Evolutionary conservation across 2,329 filamentous ascomycete genomes (phyloP).

Genomic region (Aspergillus quadricinctus): DNA sequence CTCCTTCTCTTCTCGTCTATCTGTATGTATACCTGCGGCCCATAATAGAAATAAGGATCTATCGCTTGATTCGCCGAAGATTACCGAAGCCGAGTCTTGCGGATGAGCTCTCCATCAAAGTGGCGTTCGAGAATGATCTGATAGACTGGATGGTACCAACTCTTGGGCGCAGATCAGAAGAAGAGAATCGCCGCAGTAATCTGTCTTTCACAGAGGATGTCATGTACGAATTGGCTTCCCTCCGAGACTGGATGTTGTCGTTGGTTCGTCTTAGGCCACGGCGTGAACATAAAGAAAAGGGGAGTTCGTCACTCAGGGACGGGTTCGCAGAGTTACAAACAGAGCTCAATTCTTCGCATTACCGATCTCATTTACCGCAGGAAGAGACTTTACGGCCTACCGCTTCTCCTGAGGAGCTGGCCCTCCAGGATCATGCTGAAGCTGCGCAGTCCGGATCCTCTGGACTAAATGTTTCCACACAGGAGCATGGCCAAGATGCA

Average conservation of each 20-base stretch:
- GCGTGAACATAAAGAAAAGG: slow-evolving; percentile 11
- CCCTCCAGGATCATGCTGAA: slow-evolving; percentile 11
- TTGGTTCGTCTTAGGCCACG: slow-evolving; percentile 23
- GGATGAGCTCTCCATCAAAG: slow-evolving; percentile 39
- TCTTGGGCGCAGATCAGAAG: slow-evolving; percentile 36
- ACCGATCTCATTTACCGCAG: slow-evolving; percentile 10
- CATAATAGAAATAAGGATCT: slow-evolving; percentile 36
- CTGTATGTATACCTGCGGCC: slow-evolving; percentile 35
- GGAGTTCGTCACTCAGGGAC: slow-evolving; percentile 12
- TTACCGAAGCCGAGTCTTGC: slow-evolving; percentile 39
- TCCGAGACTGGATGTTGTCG: slow-evolving; percentile 30
- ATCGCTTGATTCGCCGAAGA: slow-evolving; percentile 36
- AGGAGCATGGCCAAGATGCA: slow-evolving; percentile 14
- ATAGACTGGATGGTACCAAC: slow-evolving; percentile 42
- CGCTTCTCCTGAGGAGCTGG: slow-evolving; percentile 13
- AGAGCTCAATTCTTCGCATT: slow-evolving; percentile 21
- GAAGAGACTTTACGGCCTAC: slow-evolving; percentile 11
- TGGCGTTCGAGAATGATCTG: slow-evolving; percentile 41
- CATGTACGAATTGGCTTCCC: slow-evolving; percentile 29
- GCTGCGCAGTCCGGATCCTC: slow-evolving; percentile 7
- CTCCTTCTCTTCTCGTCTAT: slow-evolving; percentile 34
- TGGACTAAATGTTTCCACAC: slow-evolving; percentile 9
- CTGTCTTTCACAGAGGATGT: slow-evolving; percentile 36
- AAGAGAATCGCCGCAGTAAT: slow-evolving; percentile 35
- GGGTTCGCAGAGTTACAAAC: slow-evolving; percentile 29